Evolutionary conservation across 257 asterid species (phyloP), one percentile per base, ranked within the genome.

Genomic region (Nyctanthes arbortristis): DNA sequence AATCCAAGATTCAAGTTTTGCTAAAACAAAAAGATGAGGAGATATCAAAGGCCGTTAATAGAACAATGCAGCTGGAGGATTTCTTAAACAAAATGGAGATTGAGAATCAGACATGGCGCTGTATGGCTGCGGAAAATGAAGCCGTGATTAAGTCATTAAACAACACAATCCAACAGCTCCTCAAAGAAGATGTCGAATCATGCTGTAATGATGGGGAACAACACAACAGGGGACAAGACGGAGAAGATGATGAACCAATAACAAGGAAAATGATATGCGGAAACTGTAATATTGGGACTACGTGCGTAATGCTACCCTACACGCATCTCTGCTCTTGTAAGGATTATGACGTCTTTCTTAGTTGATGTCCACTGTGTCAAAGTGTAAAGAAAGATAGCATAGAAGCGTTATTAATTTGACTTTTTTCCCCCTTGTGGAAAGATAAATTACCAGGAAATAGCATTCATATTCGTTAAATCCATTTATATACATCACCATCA

Each of bases 321-420:
- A 79, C 97, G 63, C 98, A 93, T 73, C 84, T 93, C 0, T 87
- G 89, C 32, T 78, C 83, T 4, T 93, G 98, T 85, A 70, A 68
- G 35, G 67, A 59, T 36, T 93, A 97, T 59, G 96, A 77, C 12
- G 78, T 82, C 29, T 77, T 87, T 61, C 78, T 91, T 63, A 62
- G 74, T 74, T 78, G 72, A 20, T 93, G 98, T 63, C 98, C 98
- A 0, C 73, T 91, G 11, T 93, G 98, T 79, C 78, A 77, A 24
- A 36, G 61, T 66, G 70, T 59, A 0, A 90, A 93, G 77, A 83
- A 83, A 70, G 88, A 82, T n/a, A 78, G 69, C 67, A 77, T 93
- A 35, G 85, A 88, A 63, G 94, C 88, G n/a, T n/a, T n/a, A 0
- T 66, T 84, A 67, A 30, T 84, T 72, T 88, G 75, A 68, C 24